These are phyloP conservation scores for Podospora appendiculata DNA, from an alignment of 495 filamentous ascomycete genomes.

Conservation along the genomic window DNA sequence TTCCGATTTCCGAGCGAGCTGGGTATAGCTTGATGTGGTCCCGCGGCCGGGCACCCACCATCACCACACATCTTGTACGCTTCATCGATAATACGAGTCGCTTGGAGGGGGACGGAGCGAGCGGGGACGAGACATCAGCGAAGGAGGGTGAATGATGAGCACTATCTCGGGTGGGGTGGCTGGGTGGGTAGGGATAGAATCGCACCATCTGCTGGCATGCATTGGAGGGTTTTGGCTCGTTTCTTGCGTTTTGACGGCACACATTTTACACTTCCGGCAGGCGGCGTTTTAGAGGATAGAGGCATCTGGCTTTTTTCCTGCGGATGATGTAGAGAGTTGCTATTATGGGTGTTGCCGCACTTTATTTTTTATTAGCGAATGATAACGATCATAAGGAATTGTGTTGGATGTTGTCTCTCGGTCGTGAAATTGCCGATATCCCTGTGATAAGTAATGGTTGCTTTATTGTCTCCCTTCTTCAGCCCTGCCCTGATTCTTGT, in stretches of 20 bases:
- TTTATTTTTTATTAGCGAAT: background rate
- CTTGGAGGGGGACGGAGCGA: too few relatives aligned
- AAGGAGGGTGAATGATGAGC: background rate
- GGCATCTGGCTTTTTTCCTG: background rate
- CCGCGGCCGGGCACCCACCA: too few relatives aligned
- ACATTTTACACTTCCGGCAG: background rate
- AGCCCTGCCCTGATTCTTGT: too few relatives aligned
- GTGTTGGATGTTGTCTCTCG: background rate
- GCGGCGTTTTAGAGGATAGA: constrained; percentile 1
- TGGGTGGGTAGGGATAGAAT: background rate
- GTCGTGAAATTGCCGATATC: too few relatives aligned
- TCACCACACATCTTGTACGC: too few relatives aligned
- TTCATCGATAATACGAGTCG: too few relatives aligned
- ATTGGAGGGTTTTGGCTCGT: background rate
- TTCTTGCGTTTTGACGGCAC: background rate
- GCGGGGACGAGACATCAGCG: background rate
- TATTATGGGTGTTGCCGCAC: background rate
- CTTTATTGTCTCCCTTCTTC: too few relatives aligned
- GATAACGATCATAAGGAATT: background rate
- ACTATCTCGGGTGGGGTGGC: background rate
- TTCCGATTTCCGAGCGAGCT: too few relatives aligned
- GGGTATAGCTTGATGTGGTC: too few relatives aligned
- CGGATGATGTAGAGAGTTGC: background rate
- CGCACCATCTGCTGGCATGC: background rate
- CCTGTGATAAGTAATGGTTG: too few relatives aligned